phyloP scores from a whole-genome alignment of 306 rosid species.

The Prunus campanulata region DNA sequence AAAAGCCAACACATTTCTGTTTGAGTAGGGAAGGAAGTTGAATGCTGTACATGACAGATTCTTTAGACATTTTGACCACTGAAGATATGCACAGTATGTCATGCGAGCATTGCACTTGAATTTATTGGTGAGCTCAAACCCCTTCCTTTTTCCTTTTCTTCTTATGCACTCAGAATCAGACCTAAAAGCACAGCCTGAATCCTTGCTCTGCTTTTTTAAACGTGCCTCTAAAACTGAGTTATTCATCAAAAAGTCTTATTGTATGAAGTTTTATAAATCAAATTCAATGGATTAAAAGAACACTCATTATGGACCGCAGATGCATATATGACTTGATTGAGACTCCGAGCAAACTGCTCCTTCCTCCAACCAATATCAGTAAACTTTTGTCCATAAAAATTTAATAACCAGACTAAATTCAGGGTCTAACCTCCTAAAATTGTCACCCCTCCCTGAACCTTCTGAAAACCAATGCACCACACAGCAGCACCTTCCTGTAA shows the following conservation, averaged over 20 bases:
- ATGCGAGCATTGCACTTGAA: not conserved
- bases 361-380: not conserved
- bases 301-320: conserved; percentile 8
- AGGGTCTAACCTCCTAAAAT: conserved; percentile 82
- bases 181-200: not conserved
- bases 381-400: not conserved
- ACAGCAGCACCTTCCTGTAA: conserved; percentile 62
- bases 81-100: not conserved
- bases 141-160: no score
- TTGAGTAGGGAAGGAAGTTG: no score
- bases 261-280: not conserved
- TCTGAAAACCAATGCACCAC: conserved; percentile 94
- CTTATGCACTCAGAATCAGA: no score
- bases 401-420: not conserved
- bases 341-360: not conserved
- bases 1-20: no score
- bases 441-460: conserved; percentile 63
- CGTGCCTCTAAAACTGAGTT: not conserved
- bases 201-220: not conserved
- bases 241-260: not conserved
- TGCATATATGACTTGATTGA: conserved; percentile 4
- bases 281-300: not conserved
- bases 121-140: no score
- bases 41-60: not conserved
- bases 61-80: not conserved